A percentile compares a stretch with the other conserved stretches of the same genome.
Conservation (phyloP, 495 filamentous ascomycete species). For the Neurospora tetrasperma region DNA sequence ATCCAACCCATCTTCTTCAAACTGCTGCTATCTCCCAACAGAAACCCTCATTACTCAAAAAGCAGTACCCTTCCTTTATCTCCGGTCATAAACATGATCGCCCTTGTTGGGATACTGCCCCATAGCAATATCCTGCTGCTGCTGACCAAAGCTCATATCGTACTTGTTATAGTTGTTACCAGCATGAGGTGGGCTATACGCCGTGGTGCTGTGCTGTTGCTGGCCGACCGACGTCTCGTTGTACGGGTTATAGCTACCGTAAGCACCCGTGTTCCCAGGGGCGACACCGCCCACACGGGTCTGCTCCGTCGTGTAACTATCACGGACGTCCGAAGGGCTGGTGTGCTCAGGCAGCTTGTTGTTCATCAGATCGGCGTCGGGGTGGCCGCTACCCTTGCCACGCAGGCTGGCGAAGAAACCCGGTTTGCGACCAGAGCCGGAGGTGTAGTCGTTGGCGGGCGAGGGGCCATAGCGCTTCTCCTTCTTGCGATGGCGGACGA, state of each 20-base stretch:
- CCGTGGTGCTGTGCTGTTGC: background rate
- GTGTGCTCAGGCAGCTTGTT: constrained; percentile 31
- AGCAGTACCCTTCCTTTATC: background rate
- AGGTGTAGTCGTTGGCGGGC: constrained; percentile 56
- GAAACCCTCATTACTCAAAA: background rate
- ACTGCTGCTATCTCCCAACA: background rate
- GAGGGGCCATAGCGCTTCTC: constrained; percentile 73
- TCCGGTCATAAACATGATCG: background rate
- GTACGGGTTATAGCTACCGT: constrained; percentile 18
- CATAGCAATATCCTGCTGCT: background rate
- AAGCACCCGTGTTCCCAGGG: constrained; percentile 3
- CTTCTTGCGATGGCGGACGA: constrained; percentile 60
- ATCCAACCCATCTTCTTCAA: background rate
- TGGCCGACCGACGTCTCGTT: constrained; percentile 17
- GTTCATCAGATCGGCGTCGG: constrained; percentile 6
- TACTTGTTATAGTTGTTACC: constrained; percentile 7
- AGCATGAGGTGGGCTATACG: background rate
- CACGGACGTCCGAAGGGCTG: constrained; percentile 28
- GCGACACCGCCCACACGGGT: constrained; percentile 18
- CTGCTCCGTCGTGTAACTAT: constrained; percentile 33
- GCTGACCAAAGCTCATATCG: background rate
- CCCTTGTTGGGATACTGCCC: background rate
- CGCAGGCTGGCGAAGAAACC: constrained; percentile 23
- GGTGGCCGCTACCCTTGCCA: background rate
- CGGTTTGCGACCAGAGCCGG: constrained; percentile 21